These are phyloP conservation scores for Iris pallida DNA, from an alignment of 116 monocot species.

Conservation along the genomic window DNA sequence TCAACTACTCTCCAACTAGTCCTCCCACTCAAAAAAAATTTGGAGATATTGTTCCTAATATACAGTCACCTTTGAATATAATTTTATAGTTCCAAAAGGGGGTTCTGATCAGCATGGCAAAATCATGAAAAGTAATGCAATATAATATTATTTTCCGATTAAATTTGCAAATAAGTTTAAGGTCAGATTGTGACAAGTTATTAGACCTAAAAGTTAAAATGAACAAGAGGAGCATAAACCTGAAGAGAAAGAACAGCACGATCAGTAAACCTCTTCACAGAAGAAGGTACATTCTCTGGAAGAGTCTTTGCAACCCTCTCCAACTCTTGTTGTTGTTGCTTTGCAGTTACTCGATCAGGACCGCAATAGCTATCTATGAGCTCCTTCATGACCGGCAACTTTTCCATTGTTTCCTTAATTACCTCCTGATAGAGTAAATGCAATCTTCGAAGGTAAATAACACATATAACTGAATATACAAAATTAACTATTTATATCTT, in stretches of 20 bases:
- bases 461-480: not conserved
- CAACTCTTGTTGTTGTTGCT: slow-evolving; percentile 77
- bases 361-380: slow-evolving; percentile 70
- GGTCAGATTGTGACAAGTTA: not conserved
- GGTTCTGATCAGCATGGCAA: too few relatives aligned
- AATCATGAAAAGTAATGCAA: not conserved
- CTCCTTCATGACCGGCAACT: slow-evolving; percentile 56
- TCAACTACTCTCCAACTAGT: too few relatives aligned
- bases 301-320: slow-evolving; percentile 77
- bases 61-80: too few relatives aligned
- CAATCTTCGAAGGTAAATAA: not conserved
- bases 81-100: too few relatives aligned
- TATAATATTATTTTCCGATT: not conserved
- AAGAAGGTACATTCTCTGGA: slow-evolving; percentile 67
- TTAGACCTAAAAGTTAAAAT: not conserved
- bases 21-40: too few relatives aligned
- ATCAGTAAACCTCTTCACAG: slow-evolving; percentile 86
- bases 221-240: slow-evolving; percentile 30
- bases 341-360: slow-evolving; percentile 71
- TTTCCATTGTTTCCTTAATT: slow-evolving; percentile 58
- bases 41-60: too few relatives aligned
- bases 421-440: slow-evolving; percentile 45
- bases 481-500: not conserved
- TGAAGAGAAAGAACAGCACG: slow-evolving; percentile 82
- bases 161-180: not conserved